Evolutionary conservation across 2,329 filamentous ascomycete genomes (phyloP).

Genomic region (Colletotrichum echinochloae): DNA sequence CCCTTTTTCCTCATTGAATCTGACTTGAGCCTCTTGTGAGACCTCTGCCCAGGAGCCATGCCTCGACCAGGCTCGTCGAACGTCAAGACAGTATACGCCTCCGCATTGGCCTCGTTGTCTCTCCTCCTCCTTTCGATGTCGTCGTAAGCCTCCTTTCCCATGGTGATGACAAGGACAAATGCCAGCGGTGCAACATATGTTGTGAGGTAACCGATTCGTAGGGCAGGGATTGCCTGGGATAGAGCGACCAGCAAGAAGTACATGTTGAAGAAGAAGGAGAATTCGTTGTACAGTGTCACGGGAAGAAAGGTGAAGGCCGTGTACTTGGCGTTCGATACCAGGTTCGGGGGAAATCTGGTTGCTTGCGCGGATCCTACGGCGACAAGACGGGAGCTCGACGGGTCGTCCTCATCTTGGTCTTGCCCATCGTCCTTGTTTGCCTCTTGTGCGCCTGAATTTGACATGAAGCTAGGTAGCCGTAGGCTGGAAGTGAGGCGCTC

Average conservation of each 20-base stretch:
- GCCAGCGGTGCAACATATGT: constrained; percentile 94
- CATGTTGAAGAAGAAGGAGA: constrained; percentile 99
- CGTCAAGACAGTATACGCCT: constrained; percentile 82
- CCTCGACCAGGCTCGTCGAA: constrained; percentile 70
- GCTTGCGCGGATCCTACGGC: constrained; percentile 80
- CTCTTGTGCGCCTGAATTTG: constrained; percentile 50
- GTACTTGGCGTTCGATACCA: constrained; percentile 97
- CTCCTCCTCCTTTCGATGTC: constrained; percentile 88
- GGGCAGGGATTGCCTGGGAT: constrained; percentile 88
- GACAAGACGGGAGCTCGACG: constrained; percentile 79
- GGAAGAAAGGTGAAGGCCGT: constrained; percentile 95
- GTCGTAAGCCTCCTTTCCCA: constrained; percentile 96
- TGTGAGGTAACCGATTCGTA: constrained; percentile 93
- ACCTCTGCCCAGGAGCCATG: constrained; percentile 49
- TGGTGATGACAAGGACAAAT: constrained; percentile 90
- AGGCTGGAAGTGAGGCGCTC: constrained; percentile 64
- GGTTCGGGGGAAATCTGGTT: constrained; percentile 86
- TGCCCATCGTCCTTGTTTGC: constrained; percentile 57
- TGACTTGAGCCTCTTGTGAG: constrained; percentile 62
- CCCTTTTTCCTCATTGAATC: constrained; percentile 53
- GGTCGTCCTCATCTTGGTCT: constrained; percentile 68
- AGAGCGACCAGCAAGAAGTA: constrained; percentile 96
- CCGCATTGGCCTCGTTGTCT: constrained; percentile 94
- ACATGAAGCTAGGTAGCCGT: constrained; percentile 77
- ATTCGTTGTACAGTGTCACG: constrained; percentile 96